These are phyloP conservation scores for Massarina eburnea DNA, from an alignment of 2,329 filamentous ascomycete species.

Conservation along the genomic window DNA sequence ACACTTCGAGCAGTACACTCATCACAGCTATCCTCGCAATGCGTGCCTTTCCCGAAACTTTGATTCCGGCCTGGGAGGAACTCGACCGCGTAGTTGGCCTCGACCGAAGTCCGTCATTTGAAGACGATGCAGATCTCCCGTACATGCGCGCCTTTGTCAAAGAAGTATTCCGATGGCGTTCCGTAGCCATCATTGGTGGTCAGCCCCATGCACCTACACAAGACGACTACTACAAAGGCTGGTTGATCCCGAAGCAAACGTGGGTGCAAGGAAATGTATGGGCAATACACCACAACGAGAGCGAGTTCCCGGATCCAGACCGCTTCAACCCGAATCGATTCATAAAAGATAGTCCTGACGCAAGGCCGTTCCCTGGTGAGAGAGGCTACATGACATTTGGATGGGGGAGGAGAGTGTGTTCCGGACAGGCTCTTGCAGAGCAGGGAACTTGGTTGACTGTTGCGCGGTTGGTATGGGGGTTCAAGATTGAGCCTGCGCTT, in stretches of 20 bases:
- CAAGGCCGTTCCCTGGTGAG: constrained; percentile 40
- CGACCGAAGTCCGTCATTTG: constrained; percentile 36
- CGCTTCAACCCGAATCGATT: constrained; percentile 39
- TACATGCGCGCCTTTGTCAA: constrained; percentile 45
- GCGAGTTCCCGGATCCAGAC: constrained; percentile 41
- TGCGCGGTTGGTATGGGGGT: constrained; percentile 60
- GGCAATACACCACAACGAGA: constrained; percentile 45
- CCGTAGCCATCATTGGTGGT: constrained; percentile 38
- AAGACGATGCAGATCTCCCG: constrained; percentile 34
- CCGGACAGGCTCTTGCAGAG: constrained; percentile 61
- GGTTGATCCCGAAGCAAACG: constrained; percentile 42
- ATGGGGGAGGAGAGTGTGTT: constrained; percentile 59
- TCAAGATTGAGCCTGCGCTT: constrained; percentile 50
- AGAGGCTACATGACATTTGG: constrained; percentile 60
- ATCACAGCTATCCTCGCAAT: constrained; percentile 38
- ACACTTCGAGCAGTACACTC: constrained; percentile 38
- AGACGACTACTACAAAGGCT: constrained; percentile 43
- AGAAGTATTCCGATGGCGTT: constrained; percentile 39
- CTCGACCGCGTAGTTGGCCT: constrained; percentile 35
- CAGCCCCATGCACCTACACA: constrained; percentile 39
- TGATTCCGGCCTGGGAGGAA: constrained; percentile 35
- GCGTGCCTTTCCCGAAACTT: constrained; percentile 35
- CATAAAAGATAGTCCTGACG: constrained; percentile 29
- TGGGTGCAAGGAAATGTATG: constrained; percentile 46
- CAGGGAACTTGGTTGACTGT: constrained; percentile 63